Base-by-base conservation (phyloP, 257 asterid species). In the Gentiana macrophylla region DNA sequence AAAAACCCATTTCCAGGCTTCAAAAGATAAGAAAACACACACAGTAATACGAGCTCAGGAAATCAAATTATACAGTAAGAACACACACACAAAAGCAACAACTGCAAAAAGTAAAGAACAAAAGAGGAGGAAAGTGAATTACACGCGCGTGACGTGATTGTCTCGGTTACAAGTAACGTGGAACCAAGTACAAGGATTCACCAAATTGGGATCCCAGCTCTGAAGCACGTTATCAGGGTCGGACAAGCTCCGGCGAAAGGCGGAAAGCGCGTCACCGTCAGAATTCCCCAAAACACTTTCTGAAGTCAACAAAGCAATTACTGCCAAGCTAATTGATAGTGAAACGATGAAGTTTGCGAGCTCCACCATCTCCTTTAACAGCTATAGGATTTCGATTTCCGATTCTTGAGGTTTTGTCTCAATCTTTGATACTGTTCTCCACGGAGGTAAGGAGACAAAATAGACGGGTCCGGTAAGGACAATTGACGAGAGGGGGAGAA, bases 131-230 rank as follows among this genome's bases (percentile, higher is more conserved):
- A 8, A 36, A 43, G 41, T 24, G 32, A 59, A 76, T 55, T 66
- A 74, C 80, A 74, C 63, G 48, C 80, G 76, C 34, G 80, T 74
- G 38, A 74, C 80, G 3, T 51, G 77, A 60, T 57, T 63, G 71
- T 81, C 76, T 59, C 79, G 37, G 75, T 81, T 56, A 70, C 94
- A 70, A 73, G 82, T 62, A 77, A 75, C 79, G 70, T 79, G 79
- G 64, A 75, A 86, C 95, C 95, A 86, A 59, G 94, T 86, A 62
- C 96, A 86, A 3, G 96, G 94, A 64, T 62, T 77, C 4, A 84
- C 96, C 3, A 86, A 90, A 63, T 81, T 86, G 74, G 81, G 84
- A 84, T 84, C 96, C 94, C 96, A 86, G 81, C 94, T 86, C 78
- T 68, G 74, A n/a, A 86, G 86, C 70, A 81, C 89, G 50, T 78